Base-by-base conservation (phyloP, 805 yeast genomes). In the Candida bentonensis region DNA sequence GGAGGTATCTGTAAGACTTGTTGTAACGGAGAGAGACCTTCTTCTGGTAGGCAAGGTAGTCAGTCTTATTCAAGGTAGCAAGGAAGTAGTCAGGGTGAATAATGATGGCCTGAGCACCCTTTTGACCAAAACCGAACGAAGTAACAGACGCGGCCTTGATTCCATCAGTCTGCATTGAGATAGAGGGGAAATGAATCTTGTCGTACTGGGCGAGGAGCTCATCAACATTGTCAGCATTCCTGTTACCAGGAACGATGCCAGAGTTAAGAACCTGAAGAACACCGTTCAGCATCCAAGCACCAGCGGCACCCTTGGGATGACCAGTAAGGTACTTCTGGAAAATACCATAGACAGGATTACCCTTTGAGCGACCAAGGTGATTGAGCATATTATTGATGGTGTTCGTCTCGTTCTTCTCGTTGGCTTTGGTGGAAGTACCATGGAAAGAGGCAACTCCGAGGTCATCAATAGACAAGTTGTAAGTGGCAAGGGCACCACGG, bases 301-400 rank as follows among this genome's bases (percentile, higher is more conserved):
- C 99, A 47, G 99, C 99, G 57, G 98, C 98, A 77, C 99, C 99
- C 83, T 92, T 92, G 58, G 98, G 98, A 73, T 92, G 99, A 69
- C 99, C 99, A 57, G 99, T 92, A 61, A 92, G 77, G 78, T 76
- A 92, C 69, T 92, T 92, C 70, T 92, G 99, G 95, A 94, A 89
- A 45, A 92, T 94, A 76, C 97, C 96, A 55, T 82, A 73, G 42
- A 94, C 88, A 51, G 98, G 95, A 70, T 92, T 94, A 70, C 99
- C 99, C 70, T 84, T 87, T 46, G 95, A 70, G 70, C 99, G 82
- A 55, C 97, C 98, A 61, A 92, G 73, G 63, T 92, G 98, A 60
- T 73, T 69, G 79, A 94, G 82, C 96, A 94, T 92, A 57, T 73
- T 68, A 65, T 92, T 81, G 64, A 94, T 73, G 34, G 97, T 84